A percentile compares a stretch with the other conserved stretches of the same genome.
Evolutionary conservation across 352 stramenopile species (phyloP).

Genomic region (Globisporangium paroecandrum): DNA sequence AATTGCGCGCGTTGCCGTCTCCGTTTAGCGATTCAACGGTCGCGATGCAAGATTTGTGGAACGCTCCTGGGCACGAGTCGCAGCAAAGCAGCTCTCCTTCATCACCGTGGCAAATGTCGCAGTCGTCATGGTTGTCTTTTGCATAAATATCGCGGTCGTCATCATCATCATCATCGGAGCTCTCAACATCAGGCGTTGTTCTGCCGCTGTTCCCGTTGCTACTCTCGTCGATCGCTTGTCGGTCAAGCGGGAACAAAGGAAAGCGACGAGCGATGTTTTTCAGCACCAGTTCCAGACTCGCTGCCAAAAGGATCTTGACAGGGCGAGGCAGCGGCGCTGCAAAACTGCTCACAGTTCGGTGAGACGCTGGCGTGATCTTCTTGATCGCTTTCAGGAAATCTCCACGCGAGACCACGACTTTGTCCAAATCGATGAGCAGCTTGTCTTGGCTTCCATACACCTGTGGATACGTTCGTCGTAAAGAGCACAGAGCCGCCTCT

Average conservation of each 20-base stretch:
- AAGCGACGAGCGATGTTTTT: slow-evolving; percentile 49
- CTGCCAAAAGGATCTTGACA: slow-evolving; percentile 43
- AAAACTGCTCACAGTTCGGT: slow-evolving; percentile 66
- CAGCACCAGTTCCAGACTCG: slow-evolving; percentile 37
- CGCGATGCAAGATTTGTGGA: slow-evolving; percentile 48
- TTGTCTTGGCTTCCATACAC: slow-evolving; percentile 83
- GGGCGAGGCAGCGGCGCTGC: slow-evolving; percentile 66
- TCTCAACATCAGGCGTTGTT: not conserved
- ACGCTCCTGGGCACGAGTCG: slow-evolving; percentile 55
- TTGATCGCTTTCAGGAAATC: slow-evolving; percentile 70
- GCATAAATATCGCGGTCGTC: slow-evolving; percentile 70
- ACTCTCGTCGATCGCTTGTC: slow-evolving; percentile 33
- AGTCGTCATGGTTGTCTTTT: slow-evolving; percentile 55
- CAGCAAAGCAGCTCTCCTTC: slow-evolving; percentile 57
- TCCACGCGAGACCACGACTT: slow-evolving; percentile 65
- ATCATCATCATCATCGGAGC: slow-evolving; percentile 29
- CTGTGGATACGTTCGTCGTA: slow-evolving; percentile 84
- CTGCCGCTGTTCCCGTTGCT: slow-evolving; percentile 12
- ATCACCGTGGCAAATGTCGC: slow-evolving; percentile 65
- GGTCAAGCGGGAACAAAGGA: slow-evolving; percentile 59
- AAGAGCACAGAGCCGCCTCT: slow-evolving; percentile 86
- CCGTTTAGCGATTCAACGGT: slow-evolving; percentile 5
- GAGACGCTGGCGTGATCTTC: slow-evolving; percentile 83
- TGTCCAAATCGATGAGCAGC: slow-evolving; percentile 66
- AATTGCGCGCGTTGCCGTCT: not conserved